Base-by-base conservation (phyloP, 1,284 basidiomycete species). In the Moesziomyces sp. region DNA sequence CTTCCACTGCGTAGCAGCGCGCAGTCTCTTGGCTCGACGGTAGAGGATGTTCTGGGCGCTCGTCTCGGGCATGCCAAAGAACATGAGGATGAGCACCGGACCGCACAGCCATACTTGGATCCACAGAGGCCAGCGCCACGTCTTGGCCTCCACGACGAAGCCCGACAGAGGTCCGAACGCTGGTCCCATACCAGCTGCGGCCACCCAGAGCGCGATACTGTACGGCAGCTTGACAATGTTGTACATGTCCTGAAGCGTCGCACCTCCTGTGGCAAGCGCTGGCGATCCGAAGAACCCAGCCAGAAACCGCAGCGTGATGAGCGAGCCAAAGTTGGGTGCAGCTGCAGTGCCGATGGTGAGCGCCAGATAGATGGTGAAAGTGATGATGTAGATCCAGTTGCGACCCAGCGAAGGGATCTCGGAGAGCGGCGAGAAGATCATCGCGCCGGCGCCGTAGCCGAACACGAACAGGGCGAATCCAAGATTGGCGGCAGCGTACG, bases 401-500 rank as follows among this genome's bases (percentile, higher is more conserved):
- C 77, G 59, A 3, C 84, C 84, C 7, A 74, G 35, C n/a, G 46
- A 34, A 16, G 78, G 65, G 7, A 85, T 70, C 48, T 85, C 84
- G 23, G 81, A 78, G 5, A 83, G 68, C 0, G 83, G 81, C 14
- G 80, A 73, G 34, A 85, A 74, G 45, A 85, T 5, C 66, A 84
- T 65, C 18, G 80, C 59, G 5, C 74, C 74, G 3, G 68, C 24
- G 23, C 77, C 73, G 26, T 70, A 73, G 19, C 66, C 76, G 21
- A 60, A 67, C 30, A 72, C 58, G 47, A 71, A 71, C n/a, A 60
- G 38, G 1, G 60, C 49, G 10, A 71, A 34, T 23, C 50, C 47
- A 2, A 64, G 46, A 21, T 40, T 45, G 14, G 46, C 54, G 87
- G 6, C 84, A 83, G 48, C 88, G 66, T 5, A 86, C 24, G 88